Evolutionary conservation across 2,329 filamentous ascomycete species (phyloP), one percentile per base, ranked within the genome.

Genomic region (Pseudogymnoascus destructans): DNA sequence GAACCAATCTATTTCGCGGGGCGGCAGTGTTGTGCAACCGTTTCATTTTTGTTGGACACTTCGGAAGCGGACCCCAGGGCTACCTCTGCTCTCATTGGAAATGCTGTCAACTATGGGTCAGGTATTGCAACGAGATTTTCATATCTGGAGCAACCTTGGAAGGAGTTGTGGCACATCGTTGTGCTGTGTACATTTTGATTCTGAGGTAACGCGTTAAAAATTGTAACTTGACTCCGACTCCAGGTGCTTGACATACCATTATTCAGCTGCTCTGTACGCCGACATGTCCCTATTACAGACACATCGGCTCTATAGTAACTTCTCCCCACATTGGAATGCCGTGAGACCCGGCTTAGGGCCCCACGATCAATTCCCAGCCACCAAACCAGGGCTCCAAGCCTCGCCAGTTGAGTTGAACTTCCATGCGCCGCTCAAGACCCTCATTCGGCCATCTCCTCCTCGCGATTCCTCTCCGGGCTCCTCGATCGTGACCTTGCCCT

Each of bases 401-500:
- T 17, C 13, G 5, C 25, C 42, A 17, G 42, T n/a, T 52, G 23
- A 30, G 23, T 52, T 30, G n/a, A 30, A 52, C 42, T 30, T 30
- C 9, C 42, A 52, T 8, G n/a, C 23, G 42, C 23, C n/a, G n/a
- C n/a, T 17, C n/a, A 9, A 52, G 23, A 5, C 42, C n/a, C n/a
- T 52, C 42, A 52, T 30, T 52, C 42, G 1, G 42, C 42, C 42
- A 52, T 30, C 42, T 52, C 42, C 13, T 52, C 42, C 42, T 52
- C 42, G 42, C n/a, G 23, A 25, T 42, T 63, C 61, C 13, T 65
- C 68, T 56, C 64, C 8, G 69, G 69, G 61, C 69, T 70, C 5
- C 69, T 64, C 35, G 66, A 68, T 38, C 69, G 61, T 33, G 63
- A 68, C 59, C 69, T 67, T 2, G 65, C 67, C 62, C 67, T 66